Base-by-base conservation (phyloP, 305 asterid genomes). In the Solanum hybrid region DNA sequence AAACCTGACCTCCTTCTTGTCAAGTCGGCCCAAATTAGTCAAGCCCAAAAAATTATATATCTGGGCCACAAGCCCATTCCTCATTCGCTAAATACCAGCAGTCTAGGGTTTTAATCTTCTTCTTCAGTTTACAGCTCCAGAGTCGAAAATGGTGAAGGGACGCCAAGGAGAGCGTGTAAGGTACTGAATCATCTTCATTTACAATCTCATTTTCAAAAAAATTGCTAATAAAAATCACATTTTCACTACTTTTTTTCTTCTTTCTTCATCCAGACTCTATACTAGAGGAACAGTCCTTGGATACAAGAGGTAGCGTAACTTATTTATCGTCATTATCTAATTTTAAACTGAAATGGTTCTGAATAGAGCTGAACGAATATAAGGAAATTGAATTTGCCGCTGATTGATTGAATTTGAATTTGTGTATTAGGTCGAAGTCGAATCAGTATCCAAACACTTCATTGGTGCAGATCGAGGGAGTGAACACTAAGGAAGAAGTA, bases 371-470 rank as follows among this genome's bases (percentile, higher is more conserved):
- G 79, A 73, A 73, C 10, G 7, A 73, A 29, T 72, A 26, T 10
- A 71, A 26, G 17, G 71, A 60, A 20, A 71, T 71, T 31, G 80
- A 31, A 75, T 31, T 29, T 71, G 38, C 36, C 0, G 14, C 38
- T 32, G 81, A 32, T 76, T 32, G 81, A 31, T 77, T 77, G 4
- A 46, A n/a, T 56, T 6, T 37, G 85, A 0, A 10, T 85, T 11
- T 64, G 51, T 81, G 60, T 36, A 87, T 42, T 91, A 94, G 98
- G 92, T 96, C 98, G 35, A 95, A 96, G 88, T 96, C 98, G 89
- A 97, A 97, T 89, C 99, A 97, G 96, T 97, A 97, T 8, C 99
- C 99, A 35, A 97, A 93, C 92, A 96, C 98, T 37, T 96, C 99
- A 42, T 66, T 96, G 95, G 84, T 97, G 6, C 99, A 97, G 95